Evolutionary conservation across 768 basidiomycete genomes (phyloP).

Genomic region (Trametopsis cervina): DNA sequence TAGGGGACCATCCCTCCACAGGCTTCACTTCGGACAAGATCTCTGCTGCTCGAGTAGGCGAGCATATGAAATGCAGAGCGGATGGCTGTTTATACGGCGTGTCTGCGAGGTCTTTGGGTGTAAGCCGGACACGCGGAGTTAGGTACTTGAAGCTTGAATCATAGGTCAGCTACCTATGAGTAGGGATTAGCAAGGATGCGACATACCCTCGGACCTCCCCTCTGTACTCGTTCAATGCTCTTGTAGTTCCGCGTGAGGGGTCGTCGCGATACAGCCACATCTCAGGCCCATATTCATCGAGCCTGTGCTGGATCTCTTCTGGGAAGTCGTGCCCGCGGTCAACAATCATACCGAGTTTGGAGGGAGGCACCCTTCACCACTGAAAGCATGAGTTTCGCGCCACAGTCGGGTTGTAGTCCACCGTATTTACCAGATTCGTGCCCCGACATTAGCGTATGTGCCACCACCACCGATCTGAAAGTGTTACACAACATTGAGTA

Average conservation of each 20-base stretch:
- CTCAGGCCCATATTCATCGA: constrained; percentile 57
- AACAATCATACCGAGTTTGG: constrained; percentile 72
- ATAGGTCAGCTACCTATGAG: constrained; percentile 1
- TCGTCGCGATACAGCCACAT: constrained; percentile 78
- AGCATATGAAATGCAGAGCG: constrained; percentile 80
- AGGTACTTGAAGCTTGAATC: constrained; percentile 66
- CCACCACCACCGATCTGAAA: constrained; percentile 84
- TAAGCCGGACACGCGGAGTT: constrained; percentile 63
- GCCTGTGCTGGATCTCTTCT: constrained; percentile 39
- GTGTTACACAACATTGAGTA: not conserved
- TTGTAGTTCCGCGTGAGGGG: constrained; percentile 49
- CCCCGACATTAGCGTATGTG: constrained; percentile 73
- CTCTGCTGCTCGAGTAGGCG: constrained; percentile 59
- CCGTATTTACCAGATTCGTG: constrained; percentile 65
- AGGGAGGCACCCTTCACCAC: constrained; percentile 51
- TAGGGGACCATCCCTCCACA: constrained; percentile 54
- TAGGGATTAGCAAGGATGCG: not conserved
- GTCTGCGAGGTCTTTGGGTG: constrained; percentile 56
- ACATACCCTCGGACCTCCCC: constrained; percentile 67
- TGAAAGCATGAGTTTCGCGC: not conserved
- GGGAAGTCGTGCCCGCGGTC: constrained; percentile 81
- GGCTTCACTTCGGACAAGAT: constrained; percentile 59
- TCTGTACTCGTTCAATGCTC: constrained; percentile 65
- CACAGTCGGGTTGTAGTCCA: too few species aligned
- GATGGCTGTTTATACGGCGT: constrained; percentile 45